A percentile compares a stretch with the other conserved stretches of the same genome.
Evolutionary conservation across 2,329 filamentous ascomycete genomes (phyloP).

Genomic region (Epichloe brachyelytri): DNA sequence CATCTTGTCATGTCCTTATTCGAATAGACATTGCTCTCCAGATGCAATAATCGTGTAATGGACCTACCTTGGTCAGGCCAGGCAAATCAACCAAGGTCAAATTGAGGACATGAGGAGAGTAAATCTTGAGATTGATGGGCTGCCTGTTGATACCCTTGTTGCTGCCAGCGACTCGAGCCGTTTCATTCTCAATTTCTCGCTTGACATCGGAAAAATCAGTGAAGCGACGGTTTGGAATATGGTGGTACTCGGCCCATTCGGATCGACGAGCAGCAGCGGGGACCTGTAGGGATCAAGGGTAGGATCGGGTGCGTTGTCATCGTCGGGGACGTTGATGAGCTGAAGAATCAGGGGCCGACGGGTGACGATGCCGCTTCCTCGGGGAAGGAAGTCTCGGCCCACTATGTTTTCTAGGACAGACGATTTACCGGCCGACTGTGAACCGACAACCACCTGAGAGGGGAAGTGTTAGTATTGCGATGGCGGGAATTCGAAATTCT

Average conservation of each 20-base stretch:
- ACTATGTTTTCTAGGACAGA: constrained; percentile 98
- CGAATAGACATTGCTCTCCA: constrained; percentile 6
- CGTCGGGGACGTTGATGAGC: constrained; percentile 88
- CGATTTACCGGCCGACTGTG: constrained; percentile 95
- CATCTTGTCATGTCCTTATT: not conserved
- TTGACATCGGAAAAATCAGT: constrained; percentile 89
- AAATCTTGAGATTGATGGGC: constrained; percentile 97
- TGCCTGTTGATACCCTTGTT: constrained; percentile 98
- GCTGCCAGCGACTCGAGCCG: constrained; percentile 75
- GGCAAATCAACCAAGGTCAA: constrained; percentile 92
- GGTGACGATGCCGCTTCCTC: constrained; percentile 93
- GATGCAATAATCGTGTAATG: not conserved
- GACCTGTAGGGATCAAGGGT: constrained; percentile 62
- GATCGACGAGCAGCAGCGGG: constrained; percentile 51
- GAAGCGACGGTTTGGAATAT: constrained; percentile 79
- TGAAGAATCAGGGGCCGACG: constrained; percentile 89
- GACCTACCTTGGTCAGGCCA: constrained; percentile 74
- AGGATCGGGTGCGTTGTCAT: constrained; percentile 53
- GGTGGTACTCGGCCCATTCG: constrained; percentile 92
- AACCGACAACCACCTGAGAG: constrained; percentile 84
- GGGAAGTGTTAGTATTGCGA: constrained; percentile 8
- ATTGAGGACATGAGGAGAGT: constrained; percentile 92
- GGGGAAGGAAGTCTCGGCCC: constrained; percentile 89
- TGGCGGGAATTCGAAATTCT: constrained; percentile 3
- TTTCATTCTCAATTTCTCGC: constrained; percentile 94